Conservation (phyloP, 768 basidiomycete genomes). For the Lentinula aciculospora region DNA sequence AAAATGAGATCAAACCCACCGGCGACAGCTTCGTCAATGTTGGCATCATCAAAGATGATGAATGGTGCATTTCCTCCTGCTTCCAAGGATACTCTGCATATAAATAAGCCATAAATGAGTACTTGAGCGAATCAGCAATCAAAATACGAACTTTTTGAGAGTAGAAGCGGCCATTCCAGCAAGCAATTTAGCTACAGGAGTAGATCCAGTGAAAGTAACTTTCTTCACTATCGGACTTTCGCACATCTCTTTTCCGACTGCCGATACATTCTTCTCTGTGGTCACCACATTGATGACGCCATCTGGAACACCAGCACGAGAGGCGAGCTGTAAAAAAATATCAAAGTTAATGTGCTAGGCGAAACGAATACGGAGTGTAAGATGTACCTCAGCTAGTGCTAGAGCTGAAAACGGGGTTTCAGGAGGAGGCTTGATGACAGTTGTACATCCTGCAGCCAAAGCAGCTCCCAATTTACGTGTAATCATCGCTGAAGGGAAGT, state of each 20-base stretch:
- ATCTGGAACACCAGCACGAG: constrained; percentile 88
- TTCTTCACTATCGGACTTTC: constrained; percentile 84
- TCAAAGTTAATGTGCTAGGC: not conserved
- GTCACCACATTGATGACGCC: constrained; percentile 96
- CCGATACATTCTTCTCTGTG: constrained; percentile 75
- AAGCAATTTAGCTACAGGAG: constrained; percentile 70
- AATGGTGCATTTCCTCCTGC: constrained; percentile 95
- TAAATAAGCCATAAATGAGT: not conserved
- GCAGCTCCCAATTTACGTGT: constrained; percentile 87
- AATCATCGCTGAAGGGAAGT: constrained; percentile 95
- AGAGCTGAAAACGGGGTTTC: constrained; percentile 94
- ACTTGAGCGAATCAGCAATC: not conserved
- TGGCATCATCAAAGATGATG: constrained; percentile 95
- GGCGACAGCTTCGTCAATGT: constrained; percentile 87
- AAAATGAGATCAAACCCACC: constrained; percentile 32
- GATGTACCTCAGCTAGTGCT: constrained; percentile 83
- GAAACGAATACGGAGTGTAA: not conserved
- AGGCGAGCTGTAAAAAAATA: constrained; percentile 49
- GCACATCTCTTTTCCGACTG: constrained; percentile 94
- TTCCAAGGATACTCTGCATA: constrained; percentile 63
- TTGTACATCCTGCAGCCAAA: constrained; percentile 93
- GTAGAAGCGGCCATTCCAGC: constrained; percentile 71
- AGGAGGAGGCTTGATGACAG: constrained; percentile 90
- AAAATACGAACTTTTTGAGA: constrained; percentile 64
- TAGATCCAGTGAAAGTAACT: constrained; percentile 89